Percentiles rank a stretch among this genome's conserved stretches.
phyloP scores from a whole-genome alignment of 208 protist genomes.

The Leishmania martiniquensis region DNA sequence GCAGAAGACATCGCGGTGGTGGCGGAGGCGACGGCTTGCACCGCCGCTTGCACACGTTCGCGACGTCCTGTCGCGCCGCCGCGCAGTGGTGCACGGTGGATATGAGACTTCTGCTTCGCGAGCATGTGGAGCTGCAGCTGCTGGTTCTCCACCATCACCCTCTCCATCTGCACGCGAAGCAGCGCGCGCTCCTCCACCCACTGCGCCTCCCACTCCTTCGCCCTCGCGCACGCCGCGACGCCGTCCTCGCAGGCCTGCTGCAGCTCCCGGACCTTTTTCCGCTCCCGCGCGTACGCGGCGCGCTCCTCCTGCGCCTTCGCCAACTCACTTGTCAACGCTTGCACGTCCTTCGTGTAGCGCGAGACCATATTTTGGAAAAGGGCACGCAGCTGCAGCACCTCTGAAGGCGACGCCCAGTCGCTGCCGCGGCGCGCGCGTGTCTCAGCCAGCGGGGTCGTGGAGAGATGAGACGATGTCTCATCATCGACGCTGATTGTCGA shows the following conservation, averaged over 20 bases:
- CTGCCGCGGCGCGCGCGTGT: background rate
- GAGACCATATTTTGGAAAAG: constrained; percentile 36
- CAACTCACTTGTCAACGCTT: constrained; percentile 35
- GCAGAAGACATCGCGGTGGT: constrained; percentile 1
- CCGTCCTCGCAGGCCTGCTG: constrained; percentile 49
- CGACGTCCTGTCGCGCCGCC: background rate
- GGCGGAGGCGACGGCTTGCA: constrained; percentile 1
- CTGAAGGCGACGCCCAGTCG: constrained; percentile 78
- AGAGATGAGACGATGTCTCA: constrained; percentile 3
- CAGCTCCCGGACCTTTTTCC: constrained; percentile 30
- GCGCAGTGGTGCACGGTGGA: background rate
- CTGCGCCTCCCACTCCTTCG: constrained; percentile 29
- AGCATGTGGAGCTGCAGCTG: constrained; percentile 53
- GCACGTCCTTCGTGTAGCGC: constrained; percentile 46
- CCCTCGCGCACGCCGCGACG: constrained; percentile 26
- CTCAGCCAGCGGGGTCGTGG: background rate
- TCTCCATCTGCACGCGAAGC: constrained; percentile 59
- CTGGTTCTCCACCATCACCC: constrained; percentile 67
- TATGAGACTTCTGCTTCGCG: constrained; percentile 28
- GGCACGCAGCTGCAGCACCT: constrained; percentile 67
- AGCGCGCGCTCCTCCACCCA: constrained; percentile 71
- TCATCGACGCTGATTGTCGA: constrained; percentile 4
- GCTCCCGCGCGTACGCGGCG: constrained; percentile 31
- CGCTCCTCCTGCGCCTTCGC: constrained; percentile 33
- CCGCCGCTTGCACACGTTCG: constrained; percentile 8